Percentiles rank a stretch among this genome's conserved stretches.
Evolutionary conservation across 2,329 filamentous ascomycete species (phyloP).

Genomic region (Trichoderma breve): DNA sequence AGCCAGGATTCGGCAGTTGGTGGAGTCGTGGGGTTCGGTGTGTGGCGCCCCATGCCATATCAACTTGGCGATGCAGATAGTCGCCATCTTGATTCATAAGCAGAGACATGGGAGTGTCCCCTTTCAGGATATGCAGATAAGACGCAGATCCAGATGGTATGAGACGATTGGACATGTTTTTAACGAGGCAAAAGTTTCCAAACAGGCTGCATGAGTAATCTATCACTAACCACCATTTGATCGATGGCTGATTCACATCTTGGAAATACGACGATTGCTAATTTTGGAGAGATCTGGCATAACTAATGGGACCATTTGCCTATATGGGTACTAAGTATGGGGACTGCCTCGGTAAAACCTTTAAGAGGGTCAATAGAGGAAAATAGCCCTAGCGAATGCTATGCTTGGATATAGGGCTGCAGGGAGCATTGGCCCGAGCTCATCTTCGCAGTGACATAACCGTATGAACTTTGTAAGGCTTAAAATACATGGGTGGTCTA

Average conservation of each 20-base stretch:
- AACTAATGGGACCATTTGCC: not conserved
- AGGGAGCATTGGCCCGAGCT: not conserved
- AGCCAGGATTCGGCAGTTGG: not conserved
- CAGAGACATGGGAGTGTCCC: not conserved
- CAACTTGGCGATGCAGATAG: not conserved
- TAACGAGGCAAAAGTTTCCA: not conserved
- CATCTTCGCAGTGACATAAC: not conserved
- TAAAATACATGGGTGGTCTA: not conserved
- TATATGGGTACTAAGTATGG: not conserved
- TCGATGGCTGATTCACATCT: not conserved
- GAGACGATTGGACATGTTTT: not conserved
- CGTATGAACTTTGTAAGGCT: accelerated
- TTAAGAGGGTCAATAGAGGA: not conserved
- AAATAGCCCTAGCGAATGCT: not conserved
- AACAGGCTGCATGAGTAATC: not conserved
- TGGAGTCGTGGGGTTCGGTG: not conserved
- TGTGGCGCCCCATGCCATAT: not conserved
- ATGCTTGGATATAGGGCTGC: not conserved
- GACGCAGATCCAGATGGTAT: not conserved
- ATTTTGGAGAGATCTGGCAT: not conserved
- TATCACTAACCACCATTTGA: not conserved
- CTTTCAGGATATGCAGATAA: not conserved
- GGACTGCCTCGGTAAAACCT: not conserved
- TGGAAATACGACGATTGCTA: not conserved
- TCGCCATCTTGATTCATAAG: not conserved